phyloP scores from a whole-genome alignment of 148 eudicot genomes.

The Vaccinium vitisidaea region DNA sequence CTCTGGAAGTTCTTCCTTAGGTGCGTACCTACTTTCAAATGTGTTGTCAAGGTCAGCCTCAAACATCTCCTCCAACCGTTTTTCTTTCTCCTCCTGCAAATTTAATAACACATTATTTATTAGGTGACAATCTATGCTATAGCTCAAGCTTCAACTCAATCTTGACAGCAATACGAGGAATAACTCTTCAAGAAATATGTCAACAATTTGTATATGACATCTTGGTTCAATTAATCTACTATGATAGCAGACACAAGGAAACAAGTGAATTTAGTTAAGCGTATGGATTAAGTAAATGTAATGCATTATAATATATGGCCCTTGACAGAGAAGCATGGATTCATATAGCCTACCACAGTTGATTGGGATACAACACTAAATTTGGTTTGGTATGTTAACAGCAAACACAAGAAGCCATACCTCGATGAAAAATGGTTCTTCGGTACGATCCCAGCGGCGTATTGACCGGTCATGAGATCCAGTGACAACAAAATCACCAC shows the following conservation, averaged over 20 bases:
- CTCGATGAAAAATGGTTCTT: conserved; percentile 95
- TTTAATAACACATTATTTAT: conserved; percentile 3
- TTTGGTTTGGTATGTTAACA: background rate
- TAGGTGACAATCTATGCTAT: background rate
- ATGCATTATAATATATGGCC: background rate
- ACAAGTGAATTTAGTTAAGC: background rate
- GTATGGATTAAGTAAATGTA: background rate
- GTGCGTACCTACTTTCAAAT: conserved; percentile 53
- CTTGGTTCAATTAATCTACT: background rate
- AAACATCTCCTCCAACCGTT: conserved; percentile 91
- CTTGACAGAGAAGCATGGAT: background rate
- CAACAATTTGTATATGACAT: background rate
- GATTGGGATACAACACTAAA: background rate
- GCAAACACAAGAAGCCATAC: conserved; percentile 27
- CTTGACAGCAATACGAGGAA: background rate
- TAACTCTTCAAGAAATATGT: conserved; percentile 3
- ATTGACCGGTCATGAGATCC: conserved; percentile 97
- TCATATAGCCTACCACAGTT: background rate
- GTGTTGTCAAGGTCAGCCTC: conserved; percentile 76
- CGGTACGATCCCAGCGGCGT: conserved; percentile 97
- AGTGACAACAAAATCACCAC: conserved; percentile 94
- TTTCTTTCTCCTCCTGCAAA: conserved; percentile 95
- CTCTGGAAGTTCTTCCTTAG: conserved; percentile 87
- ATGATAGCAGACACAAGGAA: background rate
- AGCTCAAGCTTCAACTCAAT: conserved; percentile 3